Conservation (phyloP, 2,329 filamentous ascomycete species). For the Trichoderma koningii region DNA sequence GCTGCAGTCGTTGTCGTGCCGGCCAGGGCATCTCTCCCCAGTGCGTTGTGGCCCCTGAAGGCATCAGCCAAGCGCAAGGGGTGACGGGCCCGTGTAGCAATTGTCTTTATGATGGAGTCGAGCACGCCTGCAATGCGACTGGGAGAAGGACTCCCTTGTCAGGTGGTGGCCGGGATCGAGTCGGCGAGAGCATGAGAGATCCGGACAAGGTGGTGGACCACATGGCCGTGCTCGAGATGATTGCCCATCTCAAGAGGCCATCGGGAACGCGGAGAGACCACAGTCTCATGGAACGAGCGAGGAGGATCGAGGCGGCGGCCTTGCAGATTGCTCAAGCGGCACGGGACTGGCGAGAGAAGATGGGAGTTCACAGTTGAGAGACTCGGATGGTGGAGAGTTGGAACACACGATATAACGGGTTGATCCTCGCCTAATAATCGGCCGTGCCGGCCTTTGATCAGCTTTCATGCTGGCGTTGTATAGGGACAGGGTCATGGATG, state of each 20-base stretch:
- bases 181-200: constrained; percentile 29
- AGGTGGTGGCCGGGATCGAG: constrained; percentile 16
- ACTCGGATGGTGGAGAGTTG: constrained; percentile 13
- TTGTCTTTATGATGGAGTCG: constrained; percentile 32
- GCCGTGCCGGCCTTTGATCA: constrained; percentile 15
- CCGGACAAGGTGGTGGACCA: constrained; percentile 33
- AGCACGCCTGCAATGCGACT: constrained; percentile 24
- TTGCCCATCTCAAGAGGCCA: constrained; percentile 33
- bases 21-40: constrained; percentile 34
- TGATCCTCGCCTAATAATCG: constrained; percentile 23
- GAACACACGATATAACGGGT: not conserved
- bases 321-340: constrained; percentile 35
- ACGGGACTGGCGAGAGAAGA: constrained; percentile 34
- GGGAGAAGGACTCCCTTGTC: constrained; percentile 28
- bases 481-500: not conserved
- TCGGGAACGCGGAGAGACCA: constrained; percentile 29
- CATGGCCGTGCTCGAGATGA: constrained; percentile 36
- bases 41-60: constrained; percentile 32
- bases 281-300: constrained; percentile 32
- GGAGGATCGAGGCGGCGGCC: constrained; percentile 35
- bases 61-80: constrained; percentile 27
- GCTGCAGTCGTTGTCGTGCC: constrained; percentile 32
- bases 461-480: constrained; percentile 17
- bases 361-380: constrained; percentile 26
- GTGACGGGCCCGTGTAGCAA: constrained; percentile 33